Base-by-base conservation (phyloP, 2,329 filamentous ascomycete genomes). In the Fusarium compactum region DNA sequence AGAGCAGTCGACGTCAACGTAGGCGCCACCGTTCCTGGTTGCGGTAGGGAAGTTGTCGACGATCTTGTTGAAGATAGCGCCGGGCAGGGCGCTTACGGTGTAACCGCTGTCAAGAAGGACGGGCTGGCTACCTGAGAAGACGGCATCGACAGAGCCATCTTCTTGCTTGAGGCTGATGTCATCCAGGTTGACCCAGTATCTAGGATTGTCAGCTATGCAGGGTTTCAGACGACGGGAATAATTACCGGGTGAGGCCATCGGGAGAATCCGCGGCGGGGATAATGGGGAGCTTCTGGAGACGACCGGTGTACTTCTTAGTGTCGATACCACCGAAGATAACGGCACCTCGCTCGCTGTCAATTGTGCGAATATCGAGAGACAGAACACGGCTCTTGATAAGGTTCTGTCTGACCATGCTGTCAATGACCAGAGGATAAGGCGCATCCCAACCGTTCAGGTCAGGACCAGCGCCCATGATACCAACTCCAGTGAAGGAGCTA, bases 101-200 rank as follows among this genome's bases (percentile, higher is more conserved):
- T 88, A 90, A 60, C 91, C 91, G 16, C 88, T 90, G 78, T 92
- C 90, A 27, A 92, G 83, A 27, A 91, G 83, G 16, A 87, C 86
- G 24, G 84, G 78, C 40, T 84, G 76, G 48, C 74, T 74, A 46
- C 78, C 67, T 59, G 75, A 67, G 52, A 90, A 84, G 30, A 87
- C 84, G 29, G 83, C 78, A 11, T 83, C 70, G 18, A 83, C 78
- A 41, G 80, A 80, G 41, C 76, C 77, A 41, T 80, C 77, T 27
- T 72, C 70, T 40, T 75, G 77, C 56, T 72, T 80, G 59, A 81
- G 59, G 59, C 74, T 76, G 22, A 85, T 72, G 6, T 78, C 76
- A 62, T 81, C 77, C 22, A 85, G 70, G 61, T 80, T 75, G 9
- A 85, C 76, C 80, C 81, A 84, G 78, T 84, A 85, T 18, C 82